Conservation (phyloP, 768 basidiomycete genomes). For the Fibroporia radiculosa region DNA sequence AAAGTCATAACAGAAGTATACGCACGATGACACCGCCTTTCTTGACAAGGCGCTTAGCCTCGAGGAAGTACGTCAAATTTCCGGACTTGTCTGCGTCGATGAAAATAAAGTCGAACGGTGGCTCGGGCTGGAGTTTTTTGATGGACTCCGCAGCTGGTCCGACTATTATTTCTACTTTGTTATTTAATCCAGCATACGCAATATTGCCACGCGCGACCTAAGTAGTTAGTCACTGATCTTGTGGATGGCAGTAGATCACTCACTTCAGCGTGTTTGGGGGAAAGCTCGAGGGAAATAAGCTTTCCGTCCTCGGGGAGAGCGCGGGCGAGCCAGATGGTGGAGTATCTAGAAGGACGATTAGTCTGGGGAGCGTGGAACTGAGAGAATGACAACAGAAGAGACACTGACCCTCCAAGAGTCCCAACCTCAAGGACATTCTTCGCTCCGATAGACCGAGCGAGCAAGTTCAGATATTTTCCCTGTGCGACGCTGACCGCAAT, state of each 20-base stretch:
- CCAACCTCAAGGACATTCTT: conserved; percentile 59
- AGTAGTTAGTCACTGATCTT: neutral
- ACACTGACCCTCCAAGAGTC: conserved; percentile 51
- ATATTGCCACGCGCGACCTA: conserved; percentile 57
- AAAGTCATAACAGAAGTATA: conserved; percentile 3
- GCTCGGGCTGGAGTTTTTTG: conserved; percentile 35
- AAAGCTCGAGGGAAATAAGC: conserved; percentile 38
- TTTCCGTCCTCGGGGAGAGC: conserved; percentile 43
- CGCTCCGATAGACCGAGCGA: conserved; percentile 43
- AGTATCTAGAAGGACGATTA: conserved; percentile 18
- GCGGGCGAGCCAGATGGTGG: conserved; percentile 28
- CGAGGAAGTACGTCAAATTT: conserved; percentile 47
- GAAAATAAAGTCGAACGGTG: conserved; percentile 59
- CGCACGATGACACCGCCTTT: conserved; percentile 56
- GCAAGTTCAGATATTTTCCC: conserved; percentile 49
- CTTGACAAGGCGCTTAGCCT: conserved; percentile 53
- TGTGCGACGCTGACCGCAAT: conserved; percentile 47
- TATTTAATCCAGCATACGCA: conserved; percentile 40
- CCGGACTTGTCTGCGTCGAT: conserved; percentile 65
- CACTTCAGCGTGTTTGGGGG: conserved; percentile 39
- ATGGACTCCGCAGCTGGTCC: conserved; percentile 48
- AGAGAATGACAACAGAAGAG: neutral
- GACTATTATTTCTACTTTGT: conserved; percentile 41
- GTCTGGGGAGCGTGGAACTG: neutral
- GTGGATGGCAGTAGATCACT: neutral